A percentile compares a stretch with the other conserved stretches of the same genome.
Conservation (phyloP, 176 grass and related monocot species). For the Triticum monococcum region DNA sequence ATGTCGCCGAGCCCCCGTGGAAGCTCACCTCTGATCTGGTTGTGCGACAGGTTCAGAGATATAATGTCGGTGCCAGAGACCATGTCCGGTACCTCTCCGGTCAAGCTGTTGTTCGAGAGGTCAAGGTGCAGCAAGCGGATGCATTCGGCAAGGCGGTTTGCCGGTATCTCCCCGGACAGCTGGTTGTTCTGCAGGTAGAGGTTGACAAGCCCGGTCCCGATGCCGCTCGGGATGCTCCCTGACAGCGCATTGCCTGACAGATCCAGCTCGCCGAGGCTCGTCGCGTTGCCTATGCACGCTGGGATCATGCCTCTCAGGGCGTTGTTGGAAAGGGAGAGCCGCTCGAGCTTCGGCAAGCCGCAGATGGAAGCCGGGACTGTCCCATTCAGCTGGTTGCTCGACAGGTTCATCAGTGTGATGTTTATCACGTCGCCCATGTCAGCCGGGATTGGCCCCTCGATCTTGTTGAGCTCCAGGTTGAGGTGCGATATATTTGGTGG, state of each 20-base stretch:
- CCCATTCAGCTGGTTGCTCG: constrained; percentile 62
- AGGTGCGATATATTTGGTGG: constrained; percentile 29
- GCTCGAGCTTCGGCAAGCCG: constrained; percentile 33
- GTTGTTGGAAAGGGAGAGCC: constrained; percentile 58
- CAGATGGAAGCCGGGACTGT: constrained; percentile 60
- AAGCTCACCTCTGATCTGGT: constrained; percentile 54
- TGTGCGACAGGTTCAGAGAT: constrained; percentile 73
- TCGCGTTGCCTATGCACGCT: constrained; percentile 46
- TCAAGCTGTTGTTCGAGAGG: constrained; percentile 63
- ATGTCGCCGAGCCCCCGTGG: constrained; percentile 48
- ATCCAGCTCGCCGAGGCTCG: constrained; percentile 48
- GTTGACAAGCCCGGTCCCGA: constrained; percentile 23
- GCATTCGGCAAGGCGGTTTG: constrained; percentile 40
- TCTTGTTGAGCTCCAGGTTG: constrained; percentile 59
- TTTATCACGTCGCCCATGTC: constrained; percentile 55
- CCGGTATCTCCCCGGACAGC: constrained; percentile 61
- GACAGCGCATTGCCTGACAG: constrained; percentile 57
- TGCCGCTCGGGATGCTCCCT: constrained; percentile 50
- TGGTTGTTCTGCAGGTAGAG: constrained; percentile 54
- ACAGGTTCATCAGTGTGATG: constrained; percentile 73
- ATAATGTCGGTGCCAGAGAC: constrained; percentile 42
- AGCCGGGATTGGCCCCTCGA: constrained; percentile 61
- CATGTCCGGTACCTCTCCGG: constrained; percentile 42
- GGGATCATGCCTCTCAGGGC: constrained; percentile 49
- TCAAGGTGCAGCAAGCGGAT: constrained; percentile 38